Evolutionary conservation across 164 flowering plant species (phyloP).

Genomic region (Aristolochia californica): DNA sequence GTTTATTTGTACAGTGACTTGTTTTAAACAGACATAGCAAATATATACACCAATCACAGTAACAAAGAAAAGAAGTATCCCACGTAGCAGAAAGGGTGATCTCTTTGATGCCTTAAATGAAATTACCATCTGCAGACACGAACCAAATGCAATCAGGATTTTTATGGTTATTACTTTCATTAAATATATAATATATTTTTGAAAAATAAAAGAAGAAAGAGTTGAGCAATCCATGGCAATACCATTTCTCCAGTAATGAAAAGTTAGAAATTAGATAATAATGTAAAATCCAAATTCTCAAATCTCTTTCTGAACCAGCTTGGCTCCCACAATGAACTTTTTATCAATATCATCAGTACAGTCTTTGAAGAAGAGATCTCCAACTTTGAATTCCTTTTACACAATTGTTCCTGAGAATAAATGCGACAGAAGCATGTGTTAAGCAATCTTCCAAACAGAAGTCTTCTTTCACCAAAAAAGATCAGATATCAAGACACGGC

Average conservation of each 20-base stretch:
- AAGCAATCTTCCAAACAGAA: too few species aligned
- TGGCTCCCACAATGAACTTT: background rate
- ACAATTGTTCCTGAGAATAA: too few species aligned
- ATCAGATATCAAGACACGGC: too few species aligned
- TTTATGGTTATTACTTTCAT: too few species aligned
- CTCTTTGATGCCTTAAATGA: constrained; percentile 16
- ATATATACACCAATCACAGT: constrained; percentile 16
- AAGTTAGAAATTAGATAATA: constrained; percentile 1
- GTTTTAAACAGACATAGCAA: constrained; percentile 15
- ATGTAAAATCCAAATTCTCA: constrained; percentile 7
- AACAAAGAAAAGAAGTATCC: constrained; percentile 15
- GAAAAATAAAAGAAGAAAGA: background rate
- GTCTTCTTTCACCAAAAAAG: too few species aligned
- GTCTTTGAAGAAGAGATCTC: background rate
- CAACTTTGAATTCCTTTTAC: too few species aligned
- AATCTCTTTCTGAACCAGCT: background rate
- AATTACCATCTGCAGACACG: constrained; percentile 16
- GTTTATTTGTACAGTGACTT: constrained; percentile 8
- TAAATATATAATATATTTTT: too few species aligned
- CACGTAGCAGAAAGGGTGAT: constrained; percentile 12
- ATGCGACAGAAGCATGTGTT: too few species aligned
- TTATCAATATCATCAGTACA: constrained; percentile 3
- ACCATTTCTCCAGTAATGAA: constrained; percentile 1
- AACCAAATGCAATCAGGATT: background rate
- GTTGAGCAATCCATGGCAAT: background rate